Base-by-base conservation (phyloP, 306 rosid genomes). In the Inga leiocalycina region DNA sequence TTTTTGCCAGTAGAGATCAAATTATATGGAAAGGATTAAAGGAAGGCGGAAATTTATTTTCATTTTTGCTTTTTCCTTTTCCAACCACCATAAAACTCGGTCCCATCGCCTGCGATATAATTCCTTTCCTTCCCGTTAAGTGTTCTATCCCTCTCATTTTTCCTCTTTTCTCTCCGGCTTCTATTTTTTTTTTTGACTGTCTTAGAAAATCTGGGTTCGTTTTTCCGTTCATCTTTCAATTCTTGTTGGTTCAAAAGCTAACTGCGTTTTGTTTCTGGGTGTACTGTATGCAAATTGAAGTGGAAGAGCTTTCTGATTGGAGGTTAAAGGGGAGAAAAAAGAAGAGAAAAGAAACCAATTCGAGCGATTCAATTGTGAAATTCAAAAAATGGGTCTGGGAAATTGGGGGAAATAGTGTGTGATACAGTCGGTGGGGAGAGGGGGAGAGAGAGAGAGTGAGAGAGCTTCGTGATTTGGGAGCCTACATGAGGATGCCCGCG, bases 401-500 rank as follows among this genome's bases (percentile, higher is more conserved):
- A 83, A 54, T 76, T 24, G 56, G 59, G 59, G 61, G 66, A 39
- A 3, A 68, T 41, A 59, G 79, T 43, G 62, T 43, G 62, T 71
- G 64, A 27, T 5, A 44, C 8, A 34, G 71, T 43, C 43, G 32
- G 1, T 1, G 34, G 3, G 34, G 6, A 5, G 20, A 16, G 57
- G 11, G 1, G 5, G 15, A 6, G 20, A 51, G 57, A 45, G 15
- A 19, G 41, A 0, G 41, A 37, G 41, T 37, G 62, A 52, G 78
- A 37, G 69, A 70, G 24, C 10, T 48, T 64, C 30, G 45, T 41
- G 17, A 46, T 74, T 68, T 51, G 19, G 51, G 49, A 24, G 74
- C 83, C 48, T 82, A 51, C 77, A 79, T 74, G 78, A 93, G 80
- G 89, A 95, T 95, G 98, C 98, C 95, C 35, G 88, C 94, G 11